These are phyloP conservation scores for Paecilomyces dactylethromorphus DNA, from an alignment of 2,329 filamentous ascomycete species.

Conservation along the genomic window DNA sequence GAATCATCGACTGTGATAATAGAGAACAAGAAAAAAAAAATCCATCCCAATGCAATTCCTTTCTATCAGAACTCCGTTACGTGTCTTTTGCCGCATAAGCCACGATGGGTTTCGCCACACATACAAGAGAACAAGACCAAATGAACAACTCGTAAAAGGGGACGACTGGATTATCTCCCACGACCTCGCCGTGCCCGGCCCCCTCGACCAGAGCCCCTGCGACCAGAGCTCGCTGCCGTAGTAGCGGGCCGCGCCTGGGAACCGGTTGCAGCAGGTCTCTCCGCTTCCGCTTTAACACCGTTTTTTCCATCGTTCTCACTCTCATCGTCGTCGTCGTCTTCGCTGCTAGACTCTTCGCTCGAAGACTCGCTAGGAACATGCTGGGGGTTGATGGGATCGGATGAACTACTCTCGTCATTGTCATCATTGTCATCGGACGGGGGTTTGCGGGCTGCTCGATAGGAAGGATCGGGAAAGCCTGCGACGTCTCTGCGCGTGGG, in stretches of 20 bases:
- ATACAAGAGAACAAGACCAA: conserved; percentile 1
- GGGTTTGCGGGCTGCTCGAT: conserved; percentile 16
- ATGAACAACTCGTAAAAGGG: not conserved
- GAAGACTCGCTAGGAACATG: conserved; percentile 13
- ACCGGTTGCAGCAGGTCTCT: conserved; percentile 16
- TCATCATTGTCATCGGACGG: conserved; percentile 12
- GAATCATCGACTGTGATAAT: not conserved
- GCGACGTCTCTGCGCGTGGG: conserved; percentile 15
- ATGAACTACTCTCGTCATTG: conserved; percentile 8
- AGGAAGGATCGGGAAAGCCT: conserved; percentile 11
- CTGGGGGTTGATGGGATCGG: conserved; percentile 8
- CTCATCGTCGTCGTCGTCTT: conserved; percentile 12
- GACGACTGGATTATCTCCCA: conserved; percentile 7
- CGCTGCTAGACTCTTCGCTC: conserved; percentile 11
- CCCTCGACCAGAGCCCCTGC: conserved; percentile 10
- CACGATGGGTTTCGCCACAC: conserved; percentile 2
- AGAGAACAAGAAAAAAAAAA: not conserved
- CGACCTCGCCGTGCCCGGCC: conserved; percentile 19
- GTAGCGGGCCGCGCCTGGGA: conserved; percentile 12
- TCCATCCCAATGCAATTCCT: not conserved
- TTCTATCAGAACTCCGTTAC: conserved; percentile 6
- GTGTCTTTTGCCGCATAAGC: conserved; percentile 3
- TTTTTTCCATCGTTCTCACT: conserved; percentile 22
- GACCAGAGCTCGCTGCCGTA: conserved; percentile 6
- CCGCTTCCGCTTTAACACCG: conserved; percentile 24